These are phyloP conservation scores for Moesziomyces globuligerus DNA, from an alignment of 1,284 basidiomycete species.

Conservation along the genomic window DNA sequence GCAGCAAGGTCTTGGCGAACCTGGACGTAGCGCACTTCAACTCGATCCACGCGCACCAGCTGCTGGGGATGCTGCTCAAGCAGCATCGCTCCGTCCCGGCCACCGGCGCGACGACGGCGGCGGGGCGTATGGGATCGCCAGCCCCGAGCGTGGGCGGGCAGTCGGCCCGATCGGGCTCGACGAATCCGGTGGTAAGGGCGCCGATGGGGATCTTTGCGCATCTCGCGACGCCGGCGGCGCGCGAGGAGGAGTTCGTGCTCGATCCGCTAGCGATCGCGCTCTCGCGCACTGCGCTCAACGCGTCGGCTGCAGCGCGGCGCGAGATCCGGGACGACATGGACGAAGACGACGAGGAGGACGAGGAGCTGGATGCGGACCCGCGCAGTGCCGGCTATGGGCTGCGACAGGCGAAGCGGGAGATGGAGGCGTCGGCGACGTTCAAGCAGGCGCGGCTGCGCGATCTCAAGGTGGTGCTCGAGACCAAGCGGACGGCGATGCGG, in stretches of 20 bases:
- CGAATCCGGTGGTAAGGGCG: background rate
- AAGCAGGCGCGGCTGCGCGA: conserved; percentile 17
- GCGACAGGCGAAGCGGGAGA: conserved; percentile 20
- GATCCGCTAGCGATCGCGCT: conserved; percentile 40
- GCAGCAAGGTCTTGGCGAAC: conserved; percentile 43
- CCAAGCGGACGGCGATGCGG: conserved; percentile 36
- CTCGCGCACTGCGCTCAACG: conserved; percentile 19
- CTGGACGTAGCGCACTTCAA: conserved; percentile 56
- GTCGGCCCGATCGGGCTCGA: conserved; percentile 17
- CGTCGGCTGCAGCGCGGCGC: conserved; percentile 8
- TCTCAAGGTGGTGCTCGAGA: conserved; percentile 44
- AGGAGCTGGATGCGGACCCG: conserved; percentile 19
- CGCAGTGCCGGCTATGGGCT: conserved; percentile 15
- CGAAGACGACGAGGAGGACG: conserved; percentile 13
- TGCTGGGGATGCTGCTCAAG: conserved; percentile 55
- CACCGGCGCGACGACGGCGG: background rate
- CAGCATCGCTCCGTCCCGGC: conserved; percentile 28
- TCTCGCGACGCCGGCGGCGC: conserved; percentile 4
- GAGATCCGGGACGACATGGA: background rate
- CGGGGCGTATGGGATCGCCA: conserved; percentile 24
- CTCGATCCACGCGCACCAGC: conserved; percentile 55
- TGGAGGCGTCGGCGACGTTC: conserved; percentile 6
- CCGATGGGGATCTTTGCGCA: conserved; percentile 35
- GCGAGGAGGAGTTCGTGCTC: conserved; percentile 43
- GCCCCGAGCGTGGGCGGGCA: conserved; percentile 23